phyloP scores from a whole-genome alignment of 352 stramenopile species.

The Pythium dissotocum region DNA sequence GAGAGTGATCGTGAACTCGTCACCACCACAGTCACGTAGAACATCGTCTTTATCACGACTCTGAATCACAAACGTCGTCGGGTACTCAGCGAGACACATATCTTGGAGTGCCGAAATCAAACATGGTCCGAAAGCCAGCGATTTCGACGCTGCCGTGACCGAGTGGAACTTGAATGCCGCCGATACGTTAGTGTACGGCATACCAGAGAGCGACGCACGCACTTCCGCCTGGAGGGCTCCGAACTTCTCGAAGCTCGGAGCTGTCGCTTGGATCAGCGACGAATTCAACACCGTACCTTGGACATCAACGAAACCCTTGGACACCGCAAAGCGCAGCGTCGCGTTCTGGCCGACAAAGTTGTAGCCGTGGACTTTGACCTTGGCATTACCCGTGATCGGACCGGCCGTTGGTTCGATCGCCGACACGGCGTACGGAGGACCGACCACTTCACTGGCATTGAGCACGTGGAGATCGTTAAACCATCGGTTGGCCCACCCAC shows the following conservation, averaged over 20 bases:
- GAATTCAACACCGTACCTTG: slow-evolving; percentile 85
- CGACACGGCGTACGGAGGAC: slow-evolving; percentile 94
- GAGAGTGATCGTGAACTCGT: slow-evolving; percentile 91
- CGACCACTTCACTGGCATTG: slow-evolving; percentile 94
- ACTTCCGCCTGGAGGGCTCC: slow-evolving; percentile 87
- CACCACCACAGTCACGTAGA: slow-evolving; percentile 92
- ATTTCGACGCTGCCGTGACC: slow-evolving; percentile 90
- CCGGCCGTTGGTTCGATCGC: slow-evolving; percentile 89
- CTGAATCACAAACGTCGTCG: slow-evolving; percentile 92
- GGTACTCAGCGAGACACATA: slow-evolving; percentile 62
- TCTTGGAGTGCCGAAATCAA: slow-evolving; percentile 63
- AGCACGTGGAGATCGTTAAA: slow-evolving; percentile 93
- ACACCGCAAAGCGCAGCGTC: slow-evolving; percentile 91
- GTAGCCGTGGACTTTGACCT: slow-evolving; percentile 90
- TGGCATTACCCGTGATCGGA: slow-evolving; percentile 93
- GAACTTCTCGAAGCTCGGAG: slow-evolving; percentile 95
- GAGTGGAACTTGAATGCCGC: slow-evolving; percentile 92
- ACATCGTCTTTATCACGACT: slow-evolving; percentile 87
- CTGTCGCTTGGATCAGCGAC: slow-evolving; percentile 84
- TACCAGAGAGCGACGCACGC: slow-evolving; percentile 88
- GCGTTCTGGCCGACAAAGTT: slow-evolving; percentile 90
- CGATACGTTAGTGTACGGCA: slow-evolving; percentile 92
- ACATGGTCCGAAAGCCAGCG: slow-evolving; percentile 93
- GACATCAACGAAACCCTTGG: slow-evolving; percentile 93
- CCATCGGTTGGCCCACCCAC: slow-evolving; percentile 96